Base-by-base conservation (phyloP, 2,329 filamentous ascomycete species). In the Conoideocrella luteorostrata region DNA sequence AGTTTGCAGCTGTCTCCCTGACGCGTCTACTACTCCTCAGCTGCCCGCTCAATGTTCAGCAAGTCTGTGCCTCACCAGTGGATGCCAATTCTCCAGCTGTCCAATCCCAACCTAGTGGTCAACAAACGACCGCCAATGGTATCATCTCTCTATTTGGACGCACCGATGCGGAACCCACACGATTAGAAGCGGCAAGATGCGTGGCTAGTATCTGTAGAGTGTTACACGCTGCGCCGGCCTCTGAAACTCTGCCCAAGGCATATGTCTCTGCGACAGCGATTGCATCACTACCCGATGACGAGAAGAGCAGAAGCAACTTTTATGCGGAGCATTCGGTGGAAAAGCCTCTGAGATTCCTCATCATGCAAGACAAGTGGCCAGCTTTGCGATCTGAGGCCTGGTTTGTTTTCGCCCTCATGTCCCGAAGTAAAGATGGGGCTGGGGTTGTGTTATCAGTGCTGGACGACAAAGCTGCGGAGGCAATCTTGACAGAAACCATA, bases 371-470 rank as follows among this genome's bases (percentile, higher is more conserved):
- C 3, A 80, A 77, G 50, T 83, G 78, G 68, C 75, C 77, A 0
- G 66, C 73, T 2, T 64, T 84, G 3, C 69, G 75, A 15, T 79
- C 77, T 30, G 80, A 84, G 54, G 69, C 73, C 3, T 77, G 78
- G 71, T 82, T 83, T 49, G 71, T 80, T 5, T 68, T 81, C 41
- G 80, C 80, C 3, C 68, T 83, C 26, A 76, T 82, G 69, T 70
- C 71, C 32, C 69, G 77, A 22, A 70, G 71, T 2, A 44, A 55
- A 2, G 70, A 75, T 28, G 77, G 77, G 7, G 71, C 74, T 2
- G 52, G 57, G 2, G 59, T 74, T 10, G 68, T 77, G 15, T 52
- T 66, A 7, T 60, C 63, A 11, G 58, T 71, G 2, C 57, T 80
- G 35, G 56, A 66, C 9, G 60, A 68, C 1, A 54, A 64, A 1